These are phyloP conservation scores for Claviceps maximensis DNA, from an alignment of 2,329 filamentous ascomycete species.

Conservation along the genomic window DNA sequence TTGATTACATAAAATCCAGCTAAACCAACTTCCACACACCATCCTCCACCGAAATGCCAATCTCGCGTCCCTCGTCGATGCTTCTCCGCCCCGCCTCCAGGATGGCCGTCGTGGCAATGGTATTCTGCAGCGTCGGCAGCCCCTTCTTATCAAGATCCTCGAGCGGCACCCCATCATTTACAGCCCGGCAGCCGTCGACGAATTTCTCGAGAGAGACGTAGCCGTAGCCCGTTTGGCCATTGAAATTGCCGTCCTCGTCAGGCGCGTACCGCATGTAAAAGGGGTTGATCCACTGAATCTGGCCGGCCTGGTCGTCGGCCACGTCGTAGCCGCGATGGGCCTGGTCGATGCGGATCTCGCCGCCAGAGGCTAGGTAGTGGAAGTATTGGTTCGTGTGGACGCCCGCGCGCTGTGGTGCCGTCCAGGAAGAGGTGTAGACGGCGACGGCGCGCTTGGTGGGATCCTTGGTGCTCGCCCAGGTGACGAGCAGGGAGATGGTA, in stretches of 20 bases:
- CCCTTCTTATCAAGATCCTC: conserved; percentile 68
- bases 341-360: conserved; percentile 83
- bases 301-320: conserved; percentile 60
- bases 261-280: conserved; percentile 94
- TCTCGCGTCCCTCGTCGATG: conserved; percentile 67
- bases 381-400: conserved; percentile 98
- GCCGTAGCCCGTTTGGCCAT: conserved; percentile 80
- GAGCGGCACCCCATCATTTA: conserved; percentile 65
- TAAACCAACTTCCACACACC: conserved; percentile 54
- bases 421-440: conserved; percentile 92
- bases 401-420: conserved; percentile 78
- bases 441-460: conserved; percentile 63
- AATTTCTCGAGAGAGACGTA: conserved; percentile 96
- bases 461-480: conserved; percentile 66
- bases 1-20: too few relatives aligned
- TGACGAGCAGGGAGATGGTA: conserved; percentile 80
- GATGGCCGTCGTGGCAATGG: conserved; percentile 82
- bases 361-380: conserved; percentile 76
- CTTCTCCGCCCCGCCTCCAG: conserved; percentile 75
- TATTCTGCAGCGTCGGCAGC: conserved; percentile 76
- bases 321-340: conserved; percentile 91
- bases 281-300: conserved; percentile 80
- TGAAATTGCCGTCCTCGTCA: conserved; percentile 90
- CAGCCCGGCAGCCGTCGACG: conserved; percentile 66
- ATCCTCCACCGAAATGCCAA: conserved; percentile 57